Base-by-base conservation (phyloP, 352 stramenopile species). In the Globisporangium cederbergense region DNA sequence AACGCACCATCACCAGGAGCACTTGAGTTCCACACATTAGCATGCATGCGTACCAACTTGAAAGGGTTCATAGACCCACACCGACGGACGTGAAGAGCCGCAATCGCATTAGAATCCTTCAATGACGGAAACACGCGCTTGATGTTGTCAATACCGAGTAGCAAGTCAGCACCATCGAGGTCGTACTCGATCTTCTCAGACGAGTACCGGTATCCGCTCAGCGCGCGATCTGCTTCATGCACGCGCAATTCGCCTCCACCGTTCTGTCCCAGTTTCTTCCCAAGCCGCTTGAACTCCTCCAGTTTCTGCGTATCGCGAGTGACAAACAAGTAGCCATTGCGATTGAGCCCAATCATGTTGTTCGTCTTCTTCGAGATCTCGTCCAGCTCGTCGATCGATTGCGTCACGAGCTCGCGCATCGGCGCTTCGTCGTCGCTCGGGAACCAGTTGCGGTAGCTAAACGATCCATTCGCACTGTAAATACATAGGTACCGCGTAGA, bases 371-470 rank as follows among this genome's bases (percentile, higher is more conserved):
- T 77, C 47, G 78, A 74, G 53, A 89, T 88, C 30, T 81, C 67
- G 66, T 93, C 81, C 46, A 91, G 83, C 55, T 89, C 74, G 60
- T 93, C 77, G 53, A 93, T 91, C 8, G 80, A 91, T 43, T 83
- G 78, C 43, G 79, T 82, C 58, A 91, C 84, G 18, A 93, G 66
- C 64, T 85, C 77, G 50, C 79, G 71, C 74, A 90, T 90, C 14
- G 79, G 73, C 38, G 79, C 74, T 65, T 91, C 81, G 0, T 77
- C 79, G 0, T 88, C 74, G 45, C 81, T 88, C 16, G 84, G 81
- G 68, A 90, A 93, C 84, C 84, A 93, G 67, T 93, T 90, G 71
- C 84, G 81, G 62, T 93, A 93, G 70, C 81, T 90, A 55, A 91
- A 93, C 57, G 83, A 90, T 2, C 83, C 83, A 70, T 90, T 90